A percentile compares a stretch with the other conserved stretches of the same genome.
phyloP scores from a whole-genome alignment of 2,329 filamentous ascomycete genomes.

The Dactylellina drechsleri region DNA sequence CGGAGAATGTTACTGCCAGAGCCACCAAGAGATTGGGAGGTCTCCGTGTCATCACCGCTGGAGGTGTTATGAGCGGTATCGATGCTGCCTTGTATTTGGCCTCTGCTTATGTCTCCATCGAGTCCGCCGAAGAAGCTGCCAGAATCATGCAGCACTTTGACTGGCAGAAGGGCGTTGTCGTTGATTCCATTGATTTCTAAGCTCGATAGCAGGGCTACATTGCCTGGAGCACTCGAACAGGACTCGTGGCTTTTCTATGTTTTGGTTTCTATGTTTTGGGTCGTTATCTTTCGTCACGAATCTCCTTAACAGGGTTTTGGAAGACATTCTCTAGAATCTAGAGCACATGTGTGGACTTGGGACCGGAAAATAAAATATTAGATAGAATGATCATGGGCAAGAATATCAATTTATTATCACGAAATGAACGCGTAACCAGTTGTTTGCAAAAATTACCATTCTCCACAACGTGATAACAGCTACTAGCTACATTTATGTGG shows the following conservation, averaged over 20 bases:
- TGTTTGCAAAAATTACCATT: background rate
- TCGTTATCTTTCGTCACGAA: conserved; percentile 9
- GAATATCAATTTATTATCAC: conserved; percentile 14
- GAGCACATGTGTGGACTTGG: conserved; percentile 19
- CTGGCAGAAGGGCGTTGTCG: conserved; percentile 86
- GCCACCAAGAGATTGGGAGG: conserved; percentile 70
- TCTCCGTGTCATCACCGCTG: conserved; percentile 79
- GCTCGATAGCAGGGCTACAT: conserved; percentile 24
- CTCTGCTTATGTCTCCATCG: conserved; percentile 81
- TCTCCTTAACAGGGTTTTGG: conserved; percentile 20
- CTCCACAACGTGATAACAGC: too few species aligned
- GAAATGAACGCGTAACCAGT: background rate
- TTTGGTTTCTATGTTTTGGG: conserved; percentile 19
- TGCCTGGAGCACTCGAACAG: too few species aligned
- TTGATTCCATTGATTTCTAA: conserved; percentile 85
- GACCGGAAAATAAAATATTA: conserved; percentile 35
- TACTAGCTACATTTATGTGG: background rate
- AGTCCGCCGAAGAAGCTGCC: conserved; percentile 78
- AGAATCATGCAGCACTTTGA: conserved; percentile 77
- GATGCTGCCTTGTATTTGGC: conserved; percentile 88
- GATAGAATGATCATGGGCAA: conserved; percentile 19
- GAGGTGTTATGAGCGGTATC: conserved; percentile 80
- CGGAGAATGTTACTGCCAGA: conserved; percentile 33
- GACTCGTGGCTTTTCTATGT: background rate
- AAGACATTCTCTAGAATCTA: conserved; percentile 38